Conservation (phyloP, 768 basidiomycete species). For the Tricholoma furcatifolium region DNA sequence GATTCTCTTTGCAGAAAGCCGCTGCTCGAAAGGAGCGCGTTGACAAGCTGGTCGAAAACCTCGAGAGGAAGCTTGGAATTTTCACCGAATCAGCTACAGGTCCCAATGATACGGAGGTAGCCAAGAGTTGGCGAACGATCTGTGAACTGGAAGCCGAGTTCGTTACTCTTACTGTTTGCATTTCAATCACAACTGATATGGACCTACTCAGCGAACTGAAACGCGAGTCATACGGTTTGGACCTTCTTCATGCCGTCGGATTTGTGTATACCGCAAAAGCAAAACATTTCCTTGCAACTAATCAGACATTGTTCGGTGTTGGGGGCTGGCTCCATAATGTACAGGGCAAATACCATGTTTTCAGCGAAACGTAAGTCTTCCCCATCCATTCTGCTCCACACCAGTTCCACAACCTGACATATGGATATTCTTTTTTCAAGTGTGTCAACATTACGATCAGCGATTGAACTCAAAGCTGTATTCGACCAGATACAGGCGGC, state of each 20-base stretch:
- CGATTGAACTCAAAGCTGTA: constrained; percentile 85
- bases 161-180: constrained; percentile 27
- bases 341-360: constrained; percentile 89
- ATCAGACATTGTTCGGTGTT: constrained; percentile 73
- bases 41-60: constrained; percentile 70
- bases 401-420: background rate
- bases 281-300: constrained; percentile 79
- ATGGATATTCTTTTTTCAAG: constrained; percentile 32
- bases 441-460: constrained; percentile 81
- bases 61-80: constrained; percentile 81
- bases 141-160: constrained; percentile 82
- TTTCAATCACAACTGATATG: background rate
- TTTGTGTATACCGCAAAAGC: constrained; percentile 83
- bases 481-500: constrained; percentile 93
- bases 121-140: constrained; percentile 72
- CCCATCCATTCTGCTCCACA: background rate
- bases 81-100: constrained; percentile 83
- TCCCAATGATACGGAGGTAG: constrained; percentile 66
- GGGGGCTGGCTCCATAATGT: constrained; percentile 94
- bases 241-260: constrained; percentile 82
- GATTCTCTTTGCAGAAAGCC: constrained; percentile 57
- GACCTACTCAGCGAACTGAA: constrained; percentile 66
- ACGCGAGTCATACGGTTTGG: constrained; percentile 84
- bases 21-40: constrained; percentile 77
- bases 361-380: constrained; percentile 83